phyloP scores from a whole-genome alignment of 1,284 basidiomycete species.

The Ceratobasidium papillatum region DNA sequence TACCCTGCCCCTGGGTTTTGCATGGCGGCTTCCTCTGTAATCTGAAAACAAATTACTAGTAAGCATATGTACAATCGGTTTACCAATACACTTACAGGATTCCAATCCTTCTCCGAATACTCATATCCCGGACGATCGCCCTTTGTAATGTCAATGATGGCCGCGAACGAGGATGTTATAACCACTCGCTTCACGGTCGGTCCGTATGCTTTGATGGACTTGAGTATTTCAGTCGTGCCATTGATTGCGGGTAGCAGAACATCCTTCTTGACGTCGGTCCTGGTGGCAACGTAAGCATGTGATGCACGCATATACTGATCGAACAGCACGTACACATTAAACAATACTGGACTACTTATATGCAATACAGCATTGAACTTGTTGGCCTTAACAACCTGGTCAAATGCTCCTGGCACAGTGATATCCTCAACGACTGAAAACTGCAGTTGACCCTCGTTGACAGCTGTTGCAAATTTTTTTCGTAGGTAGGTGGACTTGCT shows the following conservation, averaged over 20 bases:
- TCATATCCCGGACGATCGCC: conserved; percentile 44
- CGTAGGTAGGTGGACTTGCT: conserved; percentile 34
- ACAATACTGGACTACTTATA: conserved; percentile 33
- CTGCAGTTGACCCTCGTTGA: conserved; percentile 13
- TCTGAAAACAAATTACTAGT: conserved; percentile 3
- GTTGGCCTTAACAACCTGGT: conserved; percentile 42
- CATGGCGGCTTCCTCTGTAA: conserved; percentile 23
- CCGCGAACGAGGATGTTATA: conserved; percentile 56
- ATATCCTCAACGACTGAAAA: conserved; percentile 39
- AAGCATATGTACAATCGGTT: not conserved
- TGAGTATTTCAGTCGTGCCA: conserved; percentile 55
- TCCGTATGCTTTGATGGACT: conserved; percentile 48
- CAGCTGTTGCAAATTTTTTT: conserved; percentile 22
- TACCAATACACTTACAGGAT: conserved; percentile 47
- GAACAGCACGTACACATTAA: conserved; percentile 18
- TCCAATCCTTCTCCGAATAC: conserved; percentile 51
- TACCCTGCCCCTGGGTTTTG: conserved; percentile 44
- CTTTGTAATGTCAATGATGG: conserved; percentile 46
- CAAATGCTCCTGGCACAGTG: conserved; percentile 41
- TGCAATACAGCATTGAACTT: conserved; percentile 42
- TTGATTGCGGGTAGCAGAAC: conserved; percentile 57
- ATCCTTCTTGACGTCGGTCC: conserved; percentile 46
- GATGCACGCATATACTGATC: no score
- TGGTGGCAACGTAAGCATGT: not conserved
- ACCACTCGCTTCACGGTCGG: conserved; percentile 54